Percentiles rank a stretch among this genome's conserved stretches.
Evolutionary conservation across 2,329 filamentous ascomycete genomes (phyloP).

Genomic region (Colletotrichum sp.): DNA sequence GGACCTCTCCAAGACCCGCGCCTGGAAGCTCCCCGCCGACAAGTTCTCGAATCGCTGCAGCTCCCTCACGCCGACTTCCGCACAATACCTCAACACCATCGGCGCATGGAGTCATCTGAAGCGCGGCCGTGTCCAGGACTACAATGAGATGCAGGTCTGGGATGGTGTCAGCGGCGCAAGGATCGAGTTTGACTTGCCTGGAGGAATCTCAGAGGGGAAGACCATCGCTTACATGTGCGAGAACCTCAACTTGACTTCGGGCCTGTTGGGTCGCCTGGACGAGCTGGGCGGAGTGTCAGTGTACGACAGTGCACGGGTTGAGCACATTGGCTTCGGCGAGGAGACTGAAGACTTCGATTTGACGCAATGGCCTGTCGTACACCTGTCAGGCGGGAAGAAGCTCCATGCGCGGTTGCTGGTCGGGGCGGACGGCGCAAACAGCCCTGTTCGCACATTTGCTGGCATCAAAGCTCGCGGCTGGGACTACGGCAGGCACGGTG

Average conservation of each 20-base stretch:
- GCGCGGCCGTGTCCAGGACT: constrained; percentile 77
- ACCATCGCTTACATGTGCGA: constrained; percentile 97
- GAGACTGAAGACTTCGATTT: constrained; percentile 75
- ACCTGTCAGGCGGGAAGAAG: constrained; percentile 68
- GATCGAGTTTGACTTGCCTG: constrained; percentile 84
- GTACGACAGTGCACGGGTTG: constrained; percentile 79
- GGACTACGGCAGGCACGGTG: constrained; percentile 90
- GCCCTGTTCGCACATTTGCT: constrained; percentile 88
- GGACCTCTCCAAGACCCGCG: constrained; percentile 72
- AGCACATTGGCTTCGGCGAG: constrained; percentile 78
- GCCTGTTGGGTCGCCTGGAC: constrained; percentile 73
- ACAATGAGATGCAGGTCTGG: constrained; percentile 98
- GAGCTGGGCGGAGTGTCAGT: constrained; percentile 73
- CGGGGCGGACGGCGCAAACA: constrained; percentile 94
- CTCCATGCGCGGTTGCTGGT: constrained; percentile 85
- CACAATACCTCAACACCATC: constrained; percentile 80
- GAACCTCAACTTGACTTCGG: constrained; percentile 87
- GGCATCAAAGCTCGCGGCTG: constrained; percentile 86
- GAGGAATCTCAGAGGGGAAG: constrained; percentile 52
- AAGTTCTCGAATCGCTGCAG: constrained; percentile 94
- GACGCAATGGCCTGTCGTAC: constrained; percentile 85
- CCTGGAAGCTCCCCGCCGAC: constrained; percentile 69
- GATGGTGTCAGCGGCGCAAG: constrained; percentile 87
- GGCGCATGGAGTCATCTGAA: constrained; percentile 86
- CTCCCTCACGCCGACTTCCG: constrained; percentile 88